Conservation (phyloP, 164 flowering plant species). For the Pachysandra terminalis region DNA sequence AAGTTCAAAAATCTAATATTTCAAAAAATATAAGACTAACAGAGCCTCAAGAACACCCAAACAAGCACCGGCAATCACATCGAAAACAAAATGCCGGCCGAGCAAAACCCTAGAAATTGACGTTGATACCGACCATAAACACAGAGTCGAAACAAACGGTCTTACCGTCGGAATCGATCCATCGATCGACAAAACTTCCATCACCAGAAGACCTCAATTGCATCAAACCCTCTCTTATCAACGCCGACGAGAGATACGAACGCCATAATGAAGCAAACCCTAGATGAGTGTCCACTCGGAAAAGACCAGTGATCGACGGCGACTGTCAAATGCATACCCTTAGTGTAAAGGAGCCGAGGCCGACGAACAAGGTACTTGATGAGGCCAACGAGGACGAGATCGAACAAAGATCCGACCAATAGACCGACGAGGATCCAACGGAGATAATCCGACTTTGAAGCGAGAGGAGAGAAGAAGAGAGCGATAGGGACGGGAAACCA, state of each 20-base stretch:
- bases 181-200: neutral
- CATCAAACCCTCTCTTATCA: constrained; percentile 17
- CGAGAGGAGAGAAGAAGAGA: constrained; percentile 34
- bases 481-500: constrained; percentile 57
- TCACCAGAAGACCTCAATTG: constrained; percentile 5
- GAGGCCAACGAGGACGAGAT: constrained; percentile 53
- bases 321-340: constrained; percentile 53
- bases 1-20: constrained; percentile 5
- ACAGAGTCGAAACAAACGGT: constrained; percentile 23
- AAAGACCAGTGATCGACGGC: constrained; percentile 84
- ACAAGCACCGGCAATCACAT: constrained; percentile 66
- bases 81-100: constrained; percentile 73
- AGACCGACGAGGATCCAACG: constrained; percentile 26
- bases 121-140: constrained; percentile 54
- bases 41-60: constrained; percentile 64
- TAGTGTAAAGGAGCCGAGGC: constrained; percentile 73
- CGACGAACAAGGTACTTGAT: constrained; percentile 54
- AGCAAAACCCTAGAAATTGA: constrained; percentile 79
- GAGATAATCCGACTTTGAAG: constrained; percentile 21
- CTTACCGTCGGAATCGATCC: constrained; percentile 18
- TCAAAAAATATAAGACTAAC: constrained; percentile 32
- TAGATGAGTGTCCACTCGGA: constrained; percentile 85
- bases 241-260: constrained; percentile 30
- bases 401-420: constrained; percentile 58
- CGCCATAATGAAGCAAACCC: constrained; percentile 64